Percentiles rank a stretch among this genome's conserved stretches.
These are phyloP conservation scores for Stropharia rugosoannulata DNA, from an alignment of 768 basidiomycete species.

Conservation along the genomic window DNA sequence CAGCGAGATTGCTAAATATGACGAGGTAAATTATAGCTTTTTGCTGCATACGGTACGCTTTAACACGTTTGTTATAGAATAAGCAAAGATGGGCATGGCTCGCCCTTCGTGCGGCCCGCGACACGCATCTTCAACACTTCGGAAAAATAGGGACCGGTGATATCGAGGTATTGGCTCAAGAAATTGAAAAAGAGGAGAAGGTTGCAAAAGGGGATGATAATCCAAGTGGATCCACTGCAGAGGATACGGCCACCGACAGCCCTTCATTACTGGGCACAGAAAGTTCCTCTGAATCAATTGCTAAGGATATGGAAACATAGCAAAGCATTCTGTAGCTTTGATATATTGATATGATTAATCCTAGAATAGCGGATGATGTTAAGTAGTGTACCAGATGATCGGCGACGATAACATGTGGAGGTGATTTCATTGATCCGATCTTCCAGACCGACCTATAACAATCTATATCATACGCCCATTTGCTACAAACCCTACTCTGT, in stretches of 20 bases:
- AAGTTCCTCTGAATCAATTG: conserved; percentile 14
- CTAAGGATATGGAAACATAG: conserved; percentile 52
- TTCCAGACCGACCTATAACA: conserved; percentile 10
- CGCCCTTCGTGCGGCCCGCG: conserved; percentile 73
- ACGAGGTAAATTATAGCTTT: conserved; percentile 50
- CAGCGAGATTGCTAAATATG: conserved; percentile 49
- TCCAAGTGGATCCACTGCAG: conserved; percentile 22
- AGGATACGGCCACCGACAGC: conserved; percentile 35
- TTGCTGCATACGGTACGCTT: neutral
- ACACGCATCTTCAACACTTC: conserved; percentile 73
- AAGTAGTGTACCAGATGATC: conserved; percentile 19
- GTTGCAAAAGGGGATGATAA: conserved; percentile 37
- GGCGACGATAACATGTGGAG: conserved; percentile 9
- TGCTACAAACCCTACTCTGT: conserved; percentile 5
- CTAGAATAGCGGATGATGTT: conserved; percentile 1
- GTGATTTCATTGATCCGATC: conserved; percentile 22
- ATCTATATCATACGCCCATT: conserved; percentile 4
- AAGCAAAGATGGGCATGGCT: conserved; percentile 82
- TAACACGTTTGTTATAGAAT: conserved; percentile 42
- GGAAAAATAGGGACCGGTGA: conserved; percentile 83
- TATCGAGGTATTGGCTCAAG: conserved; percentile 48
- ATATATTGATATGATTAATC: neutral
- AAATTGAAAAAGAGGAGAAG: conserved; percentile 50
- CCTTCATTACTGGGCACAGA: conserved; percentile 21
- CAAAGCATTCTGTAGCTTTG: conserved; percentile 15